Conservation (phyloP, 768 basidiomycete species). For the Tricholoma furcatifolium region DNA sequence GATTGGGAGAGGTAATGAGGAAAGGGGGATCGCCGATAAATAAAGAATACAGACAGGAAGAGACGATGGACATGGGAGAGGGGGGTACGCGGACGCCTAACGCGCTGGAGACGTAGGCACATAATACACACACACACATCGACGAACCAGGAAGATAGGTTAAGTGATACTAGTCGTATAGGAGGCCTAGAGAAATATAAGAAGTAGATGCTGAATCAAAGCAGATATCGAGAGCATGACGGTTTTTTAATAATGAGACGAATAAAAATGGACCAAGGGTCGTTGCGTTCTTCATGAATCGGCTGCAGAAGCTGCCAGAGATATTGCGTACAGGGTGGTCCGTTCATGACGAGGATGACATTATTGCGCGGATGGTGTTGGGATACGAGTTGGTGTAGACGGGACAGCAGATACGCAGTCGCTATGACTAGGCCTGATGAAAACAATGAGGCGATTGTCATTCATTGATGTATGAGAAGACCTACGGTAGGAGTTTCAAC, state of each 20-base stretch:
- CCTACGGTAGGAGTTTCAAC: slow-evolving; percentile 2
- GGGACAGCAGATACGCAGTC: slow-evolving; percentile 2
- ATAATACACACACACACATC: slow-evolving; percentile 13
- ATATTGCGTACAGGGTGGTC: slow-evolving; percentile 15
- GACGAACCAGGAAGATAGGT: slow-evolving; percentile 5
- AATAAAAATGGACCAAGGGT: slow-evolving; percentile 6
- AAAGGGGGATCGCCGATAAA: slow-evolving; percentile 8
- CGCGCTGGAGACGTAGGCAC: slow-evolving; percentile 11
- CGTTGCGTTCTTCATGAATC: neutral
- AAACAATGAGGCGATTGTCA: neutral
- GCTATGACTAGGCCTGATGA: slow-evolving; percentile 4
- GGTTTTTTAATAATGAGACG: slow-evolving; percentile 12
- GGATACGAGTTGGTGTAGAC: slow-evolving; percentile 11
- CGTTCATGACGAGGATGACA: slow-evolving; percentile 7
- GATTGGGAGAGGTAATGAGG: neutral
- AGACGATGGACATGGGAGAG: slow-evolving; percentile 8
- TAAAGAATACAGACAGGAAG: slow-evolving; percentile 8
- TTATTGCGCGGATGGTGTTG: slow-evolving; percentile 8
- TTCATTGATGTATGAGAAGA: neutral
- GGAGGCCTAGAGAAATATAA: slow-evolving; percentile 10
- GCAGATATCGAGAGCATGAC: slow-evolving; percentile 23
- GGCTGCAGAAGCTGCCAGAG: slow-evolving; percentile 2
- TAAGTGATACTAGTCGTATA: slow-evolving; percentile 11
- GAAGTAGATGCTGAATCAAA: slow-evolving; percentile 12
- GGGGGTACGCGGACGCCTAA: slow-evolving; percentile 12